Evolutionary conservation across 495 filamentous ascomycete genomes (phyloP).

Genomic region (Penicillium flavigenum): DNA sequence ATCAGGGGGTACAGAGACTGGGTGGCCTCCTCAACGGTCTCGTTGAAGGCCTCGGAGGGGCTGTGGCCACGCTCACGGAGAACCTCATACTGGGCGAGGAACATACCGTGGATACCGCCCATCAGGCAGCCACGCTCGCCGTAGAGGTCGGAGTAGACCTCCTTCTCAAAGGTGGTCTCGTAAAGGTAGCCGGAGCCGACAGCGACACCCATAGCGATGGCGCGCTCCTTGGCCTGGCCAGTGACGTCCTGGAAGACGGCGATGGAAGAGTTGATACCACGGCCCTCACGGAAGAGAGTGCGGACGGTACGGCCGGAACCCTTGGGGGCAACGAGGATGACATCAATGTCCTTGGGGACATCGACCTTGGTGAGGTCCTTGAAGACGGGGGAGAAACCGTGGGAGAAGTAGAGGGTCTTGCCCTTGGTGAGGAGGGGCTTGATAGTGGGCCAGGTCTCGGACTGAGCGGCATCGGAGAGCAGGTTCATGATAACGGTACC

Average conservation of each 20-base stretch:
- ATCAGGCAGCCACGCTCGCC: constrained; percentile 99
- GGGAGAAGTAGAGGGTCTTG: constrained; percentile 99
- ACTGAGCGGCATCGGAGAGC: constrained; percentile 94
- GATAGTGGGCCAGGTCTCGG: constrained; percentile 96
- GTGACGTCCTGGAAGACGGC: constrained; percentile 99
- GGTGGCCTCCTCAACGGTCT: constrained; percentile 99
- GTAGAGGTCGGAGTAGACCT: constrained; percentile 98
- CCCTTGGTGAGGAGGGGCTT: constrained; percentile 98
- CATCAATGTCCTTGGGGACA: constrained; percentile 89
- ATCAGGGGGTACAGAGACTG: constrained; percentile 97
- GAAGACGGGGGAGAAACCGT: constrained; percentile 99
- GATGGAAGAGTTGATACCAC: constrained; percentile 98
- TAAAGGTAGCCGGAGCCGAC: constrained; percentile 97
- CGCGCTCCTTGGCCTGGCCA: constrained; percentile 97
- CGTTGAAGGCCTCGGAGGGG: constrained; percentile 99
- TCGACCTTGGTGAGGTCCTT: constrained; percentile 99
- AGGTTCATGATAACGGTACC: constrained; percentile 99
- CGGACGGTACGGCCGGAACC: constrained; percentile 98
- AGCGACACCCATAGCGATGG: constrained; percentile 93
- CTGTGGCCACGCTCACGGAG: constrained; percentile 96
- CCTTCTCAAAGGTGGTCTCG: constrained; percentile 99
- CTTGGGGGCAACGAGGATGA: constrained; percentile 99
- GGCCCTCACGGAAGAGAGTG: constrained; percentile 94
- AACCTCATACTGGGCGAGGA: constrained; percentile 99
- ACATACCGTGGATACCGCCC: constrained; percentile 99